Evolutionary conservation across 805 yeast species (phyloP).

Genomic region (Barnettozyma sucrosica): DNA sequence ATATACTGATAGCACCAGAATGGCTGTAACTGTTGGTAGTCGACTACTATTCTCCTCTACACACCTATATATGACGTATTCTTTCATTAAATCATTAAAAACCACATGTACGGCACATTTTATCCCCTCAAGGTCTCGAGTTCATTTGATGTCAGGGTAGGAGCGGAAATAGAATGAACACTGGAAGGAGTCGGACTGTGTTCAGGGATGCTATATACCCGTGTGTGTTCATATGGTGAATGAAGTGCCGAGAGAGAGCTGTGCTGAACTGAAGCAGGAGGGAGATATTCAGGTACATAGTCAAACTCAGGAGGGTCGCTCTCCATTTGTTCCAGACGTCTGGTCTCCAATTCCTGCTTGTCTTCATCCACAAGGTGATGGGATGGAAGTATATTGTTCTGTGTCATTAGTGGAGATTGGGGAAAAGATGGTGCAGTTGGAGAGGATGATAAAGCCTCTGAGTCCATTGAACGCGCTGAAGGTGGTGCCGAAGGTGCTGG

Average conservation of each 20-base stretch:
- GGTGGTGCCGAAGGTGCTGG: constrained; percentile 2
- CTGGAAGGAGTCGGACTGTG: constrained; percentile 3
- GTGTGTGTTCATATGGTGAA: neutral
- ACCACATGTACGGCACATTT: neutral
- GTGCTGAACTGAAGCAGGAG: neutral
- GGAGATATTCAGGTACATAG: constrained; percentile 23
- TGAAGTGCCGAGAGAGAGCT: neutral
- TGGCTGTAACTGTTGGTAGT: too few relatives aligned
- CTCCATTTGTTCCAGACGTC: constrained; percentile 32
- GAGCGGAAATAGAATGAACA: neutral
- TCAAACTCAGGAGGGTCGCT: constrained; percentile 36
- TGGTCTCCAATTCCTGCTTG: constrained; percentile 36
- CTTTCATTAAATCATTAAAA: neutral
- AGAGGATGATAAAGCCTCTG: neutral
- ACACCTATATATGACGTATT: too few relatives aligned
- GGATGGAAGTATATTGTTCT: neutral
- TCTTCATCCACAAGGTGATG: constrained; percentile 19
- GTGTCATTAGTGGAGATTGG: neutral
- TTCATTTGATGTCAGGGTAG: constrained; percentile 1
- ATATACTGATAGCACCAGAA: too few relatives aligned
- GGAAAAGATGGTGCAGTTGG: neutral
- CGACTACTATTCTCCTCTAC: too few relatives aligned
- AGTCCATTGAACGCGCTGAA: neutral
- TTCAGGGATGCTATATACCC: neutral
- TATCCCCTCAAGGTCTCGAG: constrained; percentile 6